Base-by-base conservation (phyloP, 1,284 basidiomycete species). In the Ustilago shanxiensis region DNA sequence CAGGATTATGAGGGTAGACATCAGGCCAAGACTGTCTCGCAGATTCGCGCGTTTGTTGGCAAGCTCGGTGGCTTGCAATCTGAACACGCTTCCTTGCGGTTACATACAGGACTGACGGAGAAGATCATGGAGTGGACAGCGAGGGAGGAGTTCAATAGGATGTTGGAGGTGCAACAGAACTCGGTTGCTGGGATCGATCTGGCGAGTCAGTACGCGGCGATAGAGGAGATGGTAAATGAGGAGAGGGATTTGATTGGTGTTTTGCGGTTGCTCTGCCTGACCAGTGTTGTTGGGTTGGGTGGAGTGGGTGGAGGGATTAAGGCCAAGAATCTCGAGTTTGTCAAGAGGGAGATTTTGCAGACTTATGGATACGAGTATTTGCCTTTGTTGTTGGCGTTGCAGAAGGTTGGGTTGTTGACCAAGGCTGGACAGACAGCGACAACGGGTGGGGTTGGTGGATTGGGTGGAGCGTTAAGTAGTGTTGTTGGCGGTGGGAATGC, bases 81-180 rank as follows among this genome's bases (percentile, higher is more conserved):
- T 26, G 95, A 98, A 81, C 95, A 98, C 81, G 93, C 95, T 83
- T 91, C 92, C 44, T 87, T 99, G 71, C 89, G 93, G 64, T 88
- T 98, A 60, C 96, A 99, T 86, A 99, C 95, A 55, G 92, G 92
- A 16, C 86, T 99, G 41, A 95, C 95, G n/a, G 97, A 99, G 87
- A 88, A 93, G 84, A 89, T 99, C 50, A 91, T 95, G 79, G 91
- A 92, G 14, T 88, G 92, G 75, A 98, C 95, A 1, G 89, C 91
- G 62, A 55, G 74, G 24, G 93, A 96, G 44, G 88, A 92, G 60
- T 99, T 99, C 88, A 95, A 95, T 87, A 92, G 91, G 83, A 92
- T 92, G 22, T 89, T 99, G 11, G 96, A 99, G 88, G 93, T 97
- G 20, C 96, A 99, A 85, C 97, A 99, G 86, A 98, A 98, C 86